These are phyloP conservation scores for Helichrysum umbraculigerum DNA, from an alignment of 129 eudicot species.

Conservation along the genomic window DNA sequence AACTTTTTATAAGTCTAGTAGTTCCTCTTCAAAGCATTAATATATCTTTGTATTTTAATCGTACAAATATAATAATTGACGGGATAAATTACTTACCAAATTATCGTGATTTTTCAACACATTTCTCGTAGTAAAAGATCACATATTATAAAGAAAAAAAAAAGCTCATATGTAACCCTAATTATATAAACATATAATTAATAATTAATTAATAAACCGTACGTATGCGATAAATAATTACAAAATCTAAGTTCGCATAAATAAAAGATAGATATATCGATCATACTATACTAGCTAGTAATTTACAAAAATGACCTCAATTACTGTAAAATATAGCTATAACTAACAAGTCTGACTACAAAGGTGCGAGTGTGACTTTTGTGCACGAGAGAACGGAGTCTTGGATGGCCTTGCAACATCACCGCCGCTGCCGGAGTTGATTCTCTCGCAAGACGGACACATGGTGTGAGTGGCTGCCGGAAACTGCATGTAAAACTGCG, in stretches of 20 bases:
- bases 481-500: slow-evolving; percentile 30
- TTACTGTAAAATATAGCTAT: too few relatives aligned
- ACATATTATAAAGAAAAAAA: background rate
- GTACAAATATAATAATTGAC: too few relatives aligned
- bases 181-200: too few relatives aligned
- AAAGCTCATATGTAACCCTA: background rate
- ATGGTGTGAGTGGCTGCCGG: slow-evolving; percentile 40
- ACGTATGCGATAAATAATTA: background rate
- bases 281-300: background rate
- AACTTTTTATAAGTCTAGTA: too few relatives aligned
- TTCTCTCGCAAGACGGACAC: slow-evolving; percentile 57
- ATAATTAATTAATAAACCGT: too few relatives aligned
- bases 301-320: slow-evolving; percentile 8
- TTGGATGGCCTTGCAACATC: background rate
- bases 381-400: slow-evolving; percentile 13
- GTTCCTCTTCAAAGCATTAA: too few relatives aligned
- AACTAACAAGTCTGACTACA: slow-evolving; percentile 23
- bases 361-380: slow-evolving; percentile 38
- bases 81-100: too few relatives aligned
- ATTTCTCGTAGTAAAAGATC: background rate
- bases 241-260: background rate
- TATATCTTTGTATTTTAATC: too few relatives aligned
- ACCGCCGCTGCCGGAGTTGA: slow-evolving; percentile 1
- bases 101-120: too few relatives aligned
- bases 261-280: background rate